Evolutionary conservation across 1,284 basidiomycete species (phyloP).

Genomic region (Apiotrichum gamsii): DNA sequence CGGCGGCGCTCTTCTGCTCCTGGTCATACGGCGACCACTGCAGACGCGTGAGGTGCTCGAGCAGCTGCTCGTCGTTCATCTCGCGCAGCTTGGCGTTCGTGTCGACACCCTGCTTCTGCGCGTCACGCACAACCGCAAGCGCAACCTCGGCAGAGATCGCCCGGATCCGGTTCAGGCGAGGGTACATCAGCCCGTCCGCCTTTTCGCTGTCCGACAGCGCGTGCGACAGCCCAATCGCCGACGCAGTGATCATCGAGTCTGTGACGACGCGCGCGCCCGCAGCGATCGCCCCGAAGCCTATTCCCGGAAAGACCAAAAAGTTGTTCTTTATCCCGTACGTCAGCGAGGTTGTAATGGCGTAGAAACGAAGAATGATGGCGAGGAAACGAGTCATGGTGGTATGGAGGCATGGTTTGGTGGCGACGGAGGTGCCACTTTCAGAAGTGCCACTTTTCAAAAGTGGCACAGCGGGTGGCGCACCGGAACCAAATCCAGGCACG

Average conservation of each 20-base stretch:
- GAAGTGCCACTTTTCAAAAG: not conserved
- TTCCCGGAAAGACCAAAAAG: slow-evolving; percentile 52
- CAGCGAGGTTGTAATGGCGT: too few relatives aligned
- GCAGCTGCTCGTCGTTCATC: slow-evolving; percentile 25
- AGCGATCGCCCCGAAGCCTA: slow-evolving; percentile 73
- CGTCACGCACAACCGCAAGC: slow-evolving; percentile 63
- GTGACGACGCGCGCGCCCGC: slow-evolving; percentile 47
- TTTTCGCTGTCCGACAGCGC: slow-evolving; percentile 69
- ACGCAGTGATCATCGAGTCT: slow-evolving; percentile 50
- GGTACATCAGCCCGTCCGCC: slow-evolving; percentile 62
- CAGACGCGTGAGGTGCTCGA: slow-evolving; percentile 23
- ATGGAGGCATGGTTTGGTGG: not conserved
- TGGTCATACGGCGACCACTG: slow-evolving; percentile 30
- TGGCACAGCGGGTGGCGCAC: too few relatives aligned
- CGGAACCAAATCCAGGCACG: not conserved
- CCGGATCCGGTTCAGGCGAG: slow-evolving; percentile 68
- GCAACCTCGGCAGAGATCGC: slow-evolving; percentile 75
- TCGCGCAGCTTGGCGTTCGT: slow-evolving; percentile 24
- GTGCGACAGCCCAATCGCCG: slow-evolving; percentile 66
- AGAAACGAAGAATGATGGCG: too few relatives aligned
- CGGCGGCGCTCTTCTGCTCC: too few relatives aligned
- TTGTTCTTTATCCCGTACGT: slow-evolving; percentile 36
- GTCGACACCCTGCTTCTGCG: slow-evolving; percentile 59
- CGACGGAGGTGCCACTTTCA: not conserved
- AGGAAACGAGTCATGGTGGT: not conserved